These are phyloP conservation scores for Fraxinus dipetala DNA, from an alignment of 305 asterid genomes.

Conservation along the genomic window DNA sequence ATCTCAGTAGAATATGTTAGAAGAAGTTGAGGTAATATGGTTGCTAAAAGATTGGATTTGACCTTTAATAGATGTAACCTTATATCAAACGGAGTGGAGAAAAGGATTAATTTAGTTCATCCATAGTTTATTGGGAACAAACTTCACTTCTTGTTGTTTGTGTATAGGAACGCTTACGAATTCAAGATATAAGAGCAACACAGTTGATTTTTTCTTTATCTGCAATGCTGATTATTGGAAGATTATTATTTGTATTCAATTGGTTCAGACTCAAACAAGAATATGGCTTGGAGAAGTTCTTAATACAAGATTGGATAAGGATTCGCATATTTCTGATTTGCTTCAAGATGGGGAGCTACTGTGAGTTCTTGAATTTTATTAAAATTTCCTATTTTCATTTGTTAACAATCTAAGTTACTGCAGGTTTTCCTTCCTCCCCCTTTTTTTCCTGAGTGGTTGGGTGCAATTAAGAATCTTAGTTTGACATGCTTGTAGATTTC, in stretches of 20 bases:
- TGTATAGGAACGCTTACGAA: not conserved
- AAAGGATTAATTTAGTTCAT: not conserved
- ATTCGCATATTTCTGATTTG: conserved; percentile 59
- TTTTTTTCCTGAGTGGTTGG: not conserved
- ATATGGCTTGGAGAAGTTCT: conserved; percentile 84
- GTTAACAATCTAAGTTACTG: not conserved
- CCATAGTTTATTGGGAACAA: not conserved
- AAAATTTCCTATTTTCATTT: not conserved
- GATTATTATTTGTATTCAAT: not conserved
- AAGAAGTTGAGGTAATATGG: not conserved
- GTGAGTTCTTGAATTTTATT: conserved; percentile 40
- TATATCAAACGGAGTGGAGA: not conserved
- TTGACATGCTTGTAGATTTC: conserved; percentile 5
- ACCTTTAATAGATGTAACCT: not conserved
- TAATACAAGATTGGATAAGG: conserved; percentile 53
- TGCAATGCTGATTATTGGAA: not conserved
- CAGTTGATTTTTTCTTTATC: not conserved
- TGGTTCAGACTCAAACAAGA: conserved; percentile 69
- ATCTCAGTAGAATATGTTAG: not conserved
- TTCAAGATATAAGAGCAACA: not conserved
- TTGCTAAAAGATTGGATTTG: not conserved
- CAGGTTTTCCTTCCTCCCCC: not conserved
- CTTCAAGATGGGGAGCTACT: conserved; percentile 89
- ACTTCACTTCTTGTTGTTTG: not conserved
- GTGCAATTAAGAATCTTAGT: conserved; percentile 17